These are phyloP conservation scores for Solanum bulbocastanum DNA, from an alignment of 257 asterid genomes.

Conservation along the genomic window DNA sequence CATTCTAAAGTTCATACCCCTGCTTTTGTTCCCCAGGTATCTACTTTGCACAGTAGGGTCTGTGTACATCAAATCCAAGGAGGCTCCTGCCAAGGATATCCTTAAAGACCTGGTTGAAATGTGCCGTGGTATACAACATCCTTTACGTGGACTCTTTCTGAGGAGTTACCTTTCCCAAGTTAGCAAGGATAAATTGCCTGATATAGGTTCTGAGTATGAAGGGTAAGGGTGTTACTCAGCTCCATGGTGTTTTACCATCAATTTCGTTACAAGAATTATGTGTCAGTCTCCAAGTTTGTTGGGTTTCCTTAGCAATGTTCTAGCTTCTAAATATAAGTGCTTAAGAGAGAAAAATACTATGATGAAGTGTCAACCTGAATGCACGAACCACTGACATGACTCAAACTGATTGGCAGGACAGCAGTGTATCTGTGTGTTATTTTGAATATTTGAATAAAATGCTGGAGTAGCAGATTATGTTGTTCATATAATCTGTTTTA, in stretches of 20 bases:
- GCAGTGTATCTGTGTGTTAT: not conserved
- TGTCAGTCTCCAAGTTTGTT: not conserved
- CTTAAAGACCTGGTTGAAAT: slow-evolving; percentile 98
- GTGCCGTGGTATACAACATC: slow-evolving; percentile 97
- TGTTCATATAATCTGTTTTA: not conserved
- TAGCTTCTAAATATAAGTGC: not conserved
- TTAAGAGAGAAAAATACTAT: not conserved
- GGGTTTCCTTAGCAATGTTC: not conserved
- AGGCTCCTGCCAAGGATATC: slow-evolving; percentile 96
- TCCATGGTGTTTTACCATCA: not conserved
- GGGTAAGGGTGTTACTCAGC: slow-evolving; percentile 49
- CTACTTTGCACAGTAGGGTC: slow-evolving; percentile 96
- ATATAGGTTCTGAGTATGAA: slow-evolving; percentile 93
- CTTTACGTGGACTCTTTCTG: slow-evolving; percentile 89
- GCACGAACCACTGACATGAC: not conserved
- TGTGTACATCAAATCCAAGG: slow-evolving; percentile 91
- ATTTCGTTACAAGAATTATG: not conserved
- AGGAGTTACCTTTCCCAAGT: slow-evolving; percentile 99
- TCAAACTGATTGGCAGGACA: not conserved
- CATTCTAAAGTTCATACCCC: slow-evolving; percentile 1
- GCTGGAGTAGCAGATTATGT: not conserved
- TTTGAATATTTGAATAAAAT: not conserved
- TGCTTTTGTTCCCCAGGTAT: slow-evolving; percentile 43
- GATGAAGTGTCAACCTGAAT: not conserved
- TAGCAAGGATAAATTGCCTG: slow-evolving; percentile 93